Conservation (phyloP, 768 basidiomycete species). For the Kwoniella botswanensis region DNA sequence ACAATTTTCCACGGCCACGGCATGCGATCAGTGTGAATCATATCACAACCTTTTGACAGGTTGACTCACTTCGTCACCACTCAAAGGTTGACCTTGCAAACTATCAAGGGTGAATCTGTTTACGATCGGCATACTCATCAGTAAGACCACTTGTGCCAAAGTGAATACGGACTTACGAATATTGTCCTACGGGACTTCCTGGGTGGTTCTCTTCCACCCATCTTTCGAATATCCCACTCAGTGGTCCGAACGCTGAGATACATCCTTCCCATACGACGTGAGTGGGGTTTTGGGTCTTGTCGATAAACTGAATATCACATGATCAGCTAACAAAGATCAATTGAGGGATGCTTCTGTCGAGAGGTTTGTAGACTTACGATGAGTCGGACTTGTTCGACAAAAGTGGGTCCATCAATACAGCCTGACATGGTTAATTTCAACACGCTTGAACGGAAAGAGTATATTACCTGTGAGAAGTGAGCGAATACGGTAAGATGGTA, state of each 20-base stretch:
- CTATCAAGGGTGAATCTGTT: conserved; percentile 12
- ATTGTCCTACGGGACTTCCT: conserved; percentile 14
- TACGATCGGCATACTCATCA: not conserved
- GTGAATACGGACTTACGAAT: not conserved
- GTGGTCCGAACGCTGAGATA: not conserved
- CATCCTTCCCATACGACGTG: not conserved
- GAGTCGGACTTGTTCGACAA: conserved; percentile 14
- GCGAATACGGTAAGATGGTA: not conserved
- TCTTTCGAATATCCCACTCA: not conserved
- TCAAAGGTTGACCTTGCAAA: conserved; percentile 13
- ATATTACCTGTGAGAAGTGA: not conserved
- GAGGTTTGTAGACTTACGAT: not conserved
- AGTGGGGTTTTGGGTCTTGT: conserved; percentile 1
- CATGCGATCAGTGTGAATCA: not conserved
- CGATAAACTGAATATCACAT: not conserved
- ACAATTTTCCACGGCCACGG: not conserved
- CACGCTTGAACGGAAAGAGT: too few relatives aligned
- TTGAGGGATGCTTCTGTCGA: not conserved
- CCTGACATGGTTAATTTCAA: conserved; percentile 8
- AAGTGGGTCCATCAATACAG: conserved; percentile 8
- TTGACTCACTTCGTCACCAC: not conserved
- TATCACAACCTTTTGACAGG: not conserved
- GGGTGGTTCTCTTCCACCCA: conserved; percentile 6
- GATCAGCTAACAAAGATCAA: not conserved
- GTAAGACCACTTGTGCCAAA: not conserved